phyloP scores from a whole-genome alignment of 2,329 filamentous ascomycete genomes.

The Periconia sp. region DNA sequence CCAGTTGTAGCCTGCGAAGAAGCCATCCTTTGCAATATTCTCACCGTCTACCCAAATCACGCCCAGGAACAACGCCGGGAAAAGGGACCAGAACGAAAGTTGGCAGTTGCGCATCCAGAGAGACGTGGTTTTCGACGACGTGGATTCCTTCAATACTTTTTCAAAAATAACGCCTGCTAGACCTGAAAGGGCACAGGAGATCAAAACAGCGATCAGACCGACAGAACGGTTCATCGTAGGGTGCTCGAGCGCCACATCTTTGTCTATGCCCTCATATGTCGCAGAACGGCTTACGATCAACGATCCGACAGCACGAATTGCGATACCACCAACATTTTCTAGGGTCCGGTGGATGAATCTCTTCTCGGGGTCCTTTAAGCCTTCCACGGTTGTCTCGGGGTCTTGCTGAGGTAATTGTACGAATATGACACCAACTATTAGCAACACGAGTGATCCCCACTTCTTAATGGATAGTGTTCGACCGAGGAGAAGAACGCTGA shows the following conservation, averaged over 20 bases:
- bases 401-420: slow-evolving; percentile 76
- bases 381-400: slow-evolving; percentile 61
- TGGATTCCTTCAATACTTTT: slow-evolving; percentile 87
- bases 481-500: slow-evolving; percentile 79
- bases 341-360: slow-evolving; percentile 70
- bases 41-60: slow-evolving; percentile 86
- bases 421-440: slow-evolving; percentile 82
- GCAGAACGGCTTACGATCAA: slow-evolving; percentile 71
- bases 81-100: slow-evolving; percentile 90
- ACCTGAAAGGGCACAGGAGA: slow-evolving; percentile 80
- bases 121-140: slow-evolving; percentile 67
- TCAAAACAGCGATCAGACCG: slow-evolving; percentile 77
- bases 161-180: slow-evolving; percentile 88
- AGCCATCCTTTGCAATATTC: slow-evolving; percentile 81
- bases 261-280: slow-evolving; percentile 86
- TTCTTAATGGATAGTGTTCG: slow-evolving; percentile 72
- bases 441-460: slow-evolving; percentile 79
- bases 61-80: slow-evolving; percentile 85
- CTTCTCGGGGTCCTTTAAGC: slow-evolving; percentile 64
- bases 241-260: slow-evolving; percentile 60
- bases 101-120: slow-evolving; percentile 97
- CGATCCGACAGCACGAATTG: slow-evolving; percentile 53
- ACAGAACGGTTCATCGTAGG: slow-evolving; percentile 76
- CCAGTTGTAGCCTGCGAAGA: slow-evolving; percentile 94
- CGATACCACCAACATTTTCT: slow-evolving; percentile 74